Evolutionary conservation across 352 stramenopile species (phyloP).

Genomic region (Phytopythium sindhum): DNA sequence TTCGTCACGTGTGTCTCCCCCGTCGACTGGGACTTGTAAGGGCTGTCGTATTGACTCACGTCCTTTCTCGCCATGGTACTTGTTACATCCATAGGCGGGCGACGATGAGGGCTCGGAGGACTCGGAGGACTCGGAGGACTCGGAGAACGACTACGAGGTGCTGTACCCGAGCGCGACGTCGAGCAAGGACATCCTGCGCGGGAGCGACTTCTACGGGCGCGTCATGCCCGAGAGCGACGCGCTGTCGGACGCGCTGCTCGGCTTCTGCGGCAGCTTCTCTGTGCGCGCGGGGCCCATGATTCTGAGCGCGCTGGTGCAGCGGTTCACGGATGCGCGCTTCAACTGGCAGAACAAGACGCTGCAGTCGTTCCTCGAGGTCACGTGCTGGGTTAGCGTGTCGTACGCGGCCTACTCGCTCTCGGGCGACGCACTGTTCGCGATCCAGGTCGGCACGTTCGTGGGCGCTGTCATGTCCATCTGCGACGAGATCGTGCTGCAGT

Average conservation of each 20-base stretch:
- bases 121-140: slow-evolving; percentile 17
- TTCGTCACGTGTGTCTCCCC: background rate
- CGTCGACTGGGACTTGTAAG: background rate
- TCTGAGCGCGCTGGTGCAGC: slow-evolving; percentile 40
- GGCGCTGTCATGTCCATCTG: slow-evolving; percentile 80
- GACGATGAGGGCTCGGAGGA: slow-evolving; percentile 26
- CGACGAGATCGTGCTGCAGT: slow-evolving; percentile 71
- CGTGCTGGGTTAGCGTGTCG: slow-evolving; percentile 71
- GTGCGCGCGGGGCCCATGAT: slow-evolving; percentile 52
- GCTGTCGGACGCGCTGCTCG: slow-evolving; percentile 50
- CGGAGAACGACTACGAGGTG: slow-evolving; percentile 48
- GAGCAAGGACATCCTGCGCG: slow-evolving; percentile 40
- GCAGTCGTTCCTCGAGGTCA: slow-evolving; percentile 78
- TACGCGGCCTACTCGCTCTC: slow-evolving; percentile 59
- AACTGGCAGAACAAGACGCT: slow-evolving; percentile 84
- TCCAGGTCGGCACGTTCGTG: slow-evolving; percentile 71
- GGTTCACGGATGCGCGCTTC: slow-evolving; percentile 71
- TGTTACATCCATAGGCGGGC: background rate
- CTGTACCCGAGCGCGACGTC: slow-evolving; percentile 41
- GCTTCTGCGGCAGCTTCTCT: slow-evolving; percentile 58
- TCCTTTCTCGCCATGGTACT: background rate
- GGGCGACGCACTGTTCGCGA: slow-evolving; percentile 48
- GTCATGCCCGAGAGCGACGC: slow-evolving; percentile 48
- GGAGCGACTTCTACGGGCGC: slow-evolving; percentile 50
- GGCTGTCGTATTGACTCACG: background rate